These are phyloP conservation scores for Paecilomyces variotii DNA, from an alignment of 2,329 filamentous ascomycete species.

Conservation along the genomic window DNA sequence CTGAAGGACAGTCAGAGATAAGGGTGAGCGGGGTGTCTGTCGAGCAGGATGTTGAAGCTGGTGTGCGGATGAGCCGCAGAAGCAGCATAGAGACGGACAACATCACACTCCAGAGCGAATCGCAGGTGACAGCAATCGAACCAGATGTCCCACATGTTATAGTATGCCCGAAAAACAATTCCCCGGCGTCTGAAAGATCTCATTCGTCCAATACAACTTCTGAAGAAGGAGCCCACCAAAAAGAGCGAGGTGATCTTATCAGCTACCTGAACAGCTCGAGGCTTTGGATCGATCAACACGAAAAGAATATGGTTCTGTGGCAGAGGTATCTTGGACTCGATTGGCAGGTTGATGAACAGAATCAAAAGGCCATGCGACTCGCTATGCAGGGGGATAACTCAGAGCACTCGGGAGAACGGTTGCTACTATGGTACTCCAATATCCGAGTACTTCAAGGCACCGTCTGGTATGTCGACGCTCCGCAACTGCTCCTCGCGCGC, in stretches of 20 bases:
- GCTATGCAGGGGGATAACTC: neutral
- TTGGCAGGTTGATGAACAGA: neutral
- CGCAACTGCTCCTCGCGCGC: constrained; percentile 13
- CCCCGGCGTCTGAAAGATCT: neutral
- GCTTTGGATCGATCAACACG: neutral
- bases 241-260: too few species aligned
- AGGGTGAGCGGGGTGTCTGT: neutral
- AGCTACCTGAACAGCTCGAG: neutral
- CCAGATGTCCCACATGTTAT: neutral
- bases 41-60: neutral
- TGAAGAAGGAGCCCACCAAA: too few species aligned
- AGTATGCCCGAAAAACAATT: neutral
- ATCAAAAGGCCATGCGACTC: neutral
- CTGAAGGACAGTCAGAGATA: too few species aligned
- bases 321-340: neutral
- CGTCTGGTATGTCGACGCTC: constrained; percentile 1
- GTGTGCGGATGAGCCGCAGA: neutral
- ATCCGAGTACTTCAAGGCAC: neutral
- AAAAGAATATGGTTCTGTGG: neutral
- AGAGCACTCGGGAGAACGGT: neutral
- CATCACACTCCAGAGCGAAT: neutral
- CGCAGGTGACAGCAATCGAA: neutral
- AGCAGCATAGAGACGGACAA: neutral
- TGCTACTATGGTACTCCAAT: neutral
- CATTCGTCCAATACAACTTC: too few species aligned